Percentiles rank a stretch among this genome's conserved stretches.
Evolutionary conservation across 116 monocot genomes (phyloP).

Genomic region (Posidonia oceanica): DNA sequence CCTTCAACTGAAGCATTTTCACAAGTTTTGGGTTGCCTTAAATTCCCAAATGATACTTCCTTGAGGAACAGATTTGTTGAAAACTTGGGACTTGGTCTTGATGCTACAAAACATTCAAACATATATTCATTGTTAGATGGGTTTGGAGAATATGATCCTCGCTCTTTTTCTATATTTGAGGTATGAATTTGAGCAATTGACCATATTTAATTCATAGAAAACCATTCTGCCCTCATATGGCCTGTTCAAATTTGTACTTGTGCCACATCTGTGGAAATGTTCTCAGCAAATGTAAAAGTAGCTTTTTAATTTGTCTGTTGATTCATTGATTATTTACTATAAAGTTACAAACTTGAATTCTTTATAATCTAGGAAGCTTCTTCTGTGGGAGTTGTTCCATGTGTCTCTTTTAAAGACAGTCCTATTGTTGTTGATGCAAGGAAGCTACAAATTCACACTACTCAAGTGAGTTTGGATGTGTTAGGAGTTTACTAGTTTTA

Average conservation of each 20-base stretch:
- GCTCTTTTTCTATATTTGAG: conserved; percentile 79
- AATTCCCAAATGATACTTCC: conserved; percentile 51
- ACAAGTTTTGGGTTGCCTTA: conserved; percentile 90
- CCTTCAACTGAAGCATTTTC: conserved; percentile 75
- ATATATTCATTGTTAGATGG: conserved; percentile 67
- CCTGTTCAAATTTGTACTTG: neutral
- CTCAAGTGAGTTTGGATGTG: conserved; percentile 36
- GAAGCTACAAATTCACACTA: conserved; percentile 58
- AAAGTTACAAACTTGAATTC: neutral
- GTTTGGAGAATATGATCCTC: conserved; percentile 85
- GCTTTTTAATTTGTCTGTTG: neutral
- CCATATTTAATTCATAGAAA: neutral
- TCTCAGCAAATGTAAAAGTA: neutral
- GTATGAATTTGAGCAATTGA: conserved; percentile 15
- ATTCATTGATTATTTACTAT: neutral
- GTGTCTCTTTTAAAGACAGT: conserved; percentile 65
- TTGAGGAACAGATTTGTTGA: conserved; percentile 56
- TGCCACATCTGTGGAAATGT: neutral
- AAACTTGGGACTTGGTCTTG: conserved; percentile 42
- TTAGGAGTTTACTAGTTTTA: neutral
- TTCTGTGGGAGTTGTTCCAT: conserved; percentile 56
- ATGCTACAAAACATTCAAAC: conserved; percentile 41
- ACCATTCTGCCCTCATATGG: neutral
- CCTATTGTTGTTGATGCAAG: conserved; percentile 76
- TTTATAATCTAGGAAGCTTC: conserved; percentile 65